Percentiles rank a stretch among this genome's conserved stretches.
Conservation (phyloP, 305 asterid genomes). For the Fraxinus xanthoxyloides region DNA sequence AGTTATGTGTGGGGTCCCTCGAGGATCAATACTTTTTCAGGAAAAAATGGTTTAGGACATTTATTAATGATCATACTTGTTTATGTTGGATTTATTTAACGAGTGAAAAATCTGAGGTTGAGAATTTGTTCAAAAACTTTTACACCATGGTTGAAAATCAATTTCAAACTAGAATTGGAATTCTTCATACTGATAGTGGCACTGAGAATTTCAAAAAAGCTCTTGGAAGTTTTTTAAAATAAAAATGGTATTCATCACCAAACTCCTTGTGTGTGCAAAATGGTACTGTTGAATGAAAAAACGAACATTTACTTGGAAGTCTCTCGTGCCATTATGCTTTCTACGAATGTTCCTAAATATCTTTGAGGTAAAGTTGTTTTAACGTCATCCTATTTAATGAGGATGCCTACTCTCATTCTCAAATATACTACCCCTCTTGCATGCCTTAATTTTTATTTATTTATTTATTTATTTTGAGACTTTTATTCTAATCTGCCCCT, state of each 20-base stretch:
- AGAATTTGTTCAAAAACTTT: too few relatives aligned
- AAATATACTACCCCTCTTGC: not conserved
- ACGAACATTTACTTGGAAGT: constrained; percentile 12
- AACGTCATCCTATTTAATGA: not conserved
- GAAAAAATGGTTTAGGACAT: not conserved
- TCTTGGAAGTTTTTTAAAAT: not conserved
- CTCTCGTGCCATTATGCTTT: not conserved
- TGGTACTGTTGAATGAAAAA: not conserved
- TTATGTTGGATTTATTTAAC: not conserved
- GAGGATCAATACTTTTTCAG: too few relatives aligned
- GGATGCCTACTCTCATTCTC: not conserved
- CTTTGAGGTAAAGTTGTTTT: not conserved
- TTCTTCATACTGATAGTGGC: not conserved
- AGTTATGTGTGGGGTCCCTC: not conserved
- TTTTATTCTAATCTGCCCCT: too few relatives aligned
- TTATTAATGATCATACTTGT: not conserved
- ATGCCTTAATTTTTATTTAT: not conserved
- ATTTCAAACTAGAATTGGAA: too few relatives aligned
- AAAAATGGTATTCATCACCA: not conserved
- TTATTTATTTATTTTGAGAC: too few relatives aligned
- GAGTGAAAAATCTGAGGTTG: not conserved
- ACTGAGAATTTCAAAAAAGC: not conserved
- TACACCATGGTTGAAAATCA: not conserved
- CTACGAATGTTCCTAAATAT: not conserved
- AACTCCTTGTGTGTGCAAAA: not conserved